These are phyloP conservation scores for Orbilia quercus DNA, from an alignment of 2,329 filamentous ascomycete species.

Conservation along the genomic window DNA sequence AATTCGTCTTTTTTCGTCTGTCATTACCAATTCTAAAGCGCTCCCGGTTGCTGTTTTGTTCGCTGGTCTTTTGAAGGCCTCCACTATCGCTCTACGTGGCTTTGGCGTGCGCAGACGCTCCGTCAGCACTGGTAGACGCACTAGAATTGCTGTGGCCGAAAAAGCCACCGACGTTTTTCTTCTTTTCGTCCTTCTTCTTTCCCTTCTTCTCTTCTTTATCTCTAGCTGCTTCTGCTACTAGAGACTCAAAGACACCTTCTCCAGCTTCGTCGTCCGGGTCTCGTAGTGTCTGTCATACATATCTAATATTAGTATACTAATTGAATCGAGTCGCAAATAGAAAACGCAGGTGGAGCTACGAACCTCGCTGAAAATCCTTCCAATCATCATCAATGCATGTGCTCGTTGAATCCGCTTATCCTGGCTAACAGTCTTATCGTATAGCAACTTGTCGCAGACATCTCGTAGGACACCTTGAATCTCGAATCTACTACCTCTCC, in stretches of 20 bases:
- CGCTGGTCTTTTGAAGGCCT: constrained; percentile 14
- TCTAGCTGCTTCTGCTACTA: constrained; percentile 93
- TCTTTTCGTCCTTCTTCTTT: constrained; percentile 71
- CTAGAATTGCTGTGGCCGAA: constrained; percentile 50
- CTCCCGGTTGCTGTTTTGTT: constrained; percentile 11
- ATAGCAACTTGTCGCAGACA: constrained; percentile 88
- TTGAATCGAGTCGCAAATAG: constrained; percentile 36
- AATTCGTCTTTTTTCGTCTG: constrained; percentile 5
- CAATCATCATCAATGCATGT: constrained; percentile 86
- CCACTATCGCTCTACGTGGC: constrained; percentile 35
- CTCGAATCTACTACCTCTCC: constrained; percentile 96
- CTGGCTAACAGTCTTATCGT: constrained; percentile 80
- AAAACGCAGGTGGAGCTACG: constrained; percentile 58
- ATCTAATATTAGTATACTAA: constrained; percentile 40
- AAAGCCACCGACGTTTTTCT: constrained; percentile 61
- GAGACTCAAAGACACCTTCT: constrained; percentile 97
- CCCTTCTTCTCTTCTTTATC: constrained; percentile 85
- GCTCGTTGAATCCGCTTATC: constrained; percentile 90
- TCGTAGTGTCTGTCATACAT: constrained; percentile 75
- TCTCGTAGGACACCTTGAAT: constrained; percentile 95
- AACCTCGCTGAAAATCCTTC: constrained; percentile 90
- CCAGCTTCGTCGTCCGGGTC: constrained; percentile 97
- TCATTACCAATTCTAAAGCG: constrained; percentile 13
- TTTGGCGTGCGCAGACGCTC: constrained; percentile 42
- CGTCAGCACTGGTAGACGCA: constrained; percentile 26